Percentiles rank a stretch among this genome's conserved stretches.
Conservation (phyloP, 2,329 filamentous ascomycete genomes). For the Fusarium setosum region DNA sequence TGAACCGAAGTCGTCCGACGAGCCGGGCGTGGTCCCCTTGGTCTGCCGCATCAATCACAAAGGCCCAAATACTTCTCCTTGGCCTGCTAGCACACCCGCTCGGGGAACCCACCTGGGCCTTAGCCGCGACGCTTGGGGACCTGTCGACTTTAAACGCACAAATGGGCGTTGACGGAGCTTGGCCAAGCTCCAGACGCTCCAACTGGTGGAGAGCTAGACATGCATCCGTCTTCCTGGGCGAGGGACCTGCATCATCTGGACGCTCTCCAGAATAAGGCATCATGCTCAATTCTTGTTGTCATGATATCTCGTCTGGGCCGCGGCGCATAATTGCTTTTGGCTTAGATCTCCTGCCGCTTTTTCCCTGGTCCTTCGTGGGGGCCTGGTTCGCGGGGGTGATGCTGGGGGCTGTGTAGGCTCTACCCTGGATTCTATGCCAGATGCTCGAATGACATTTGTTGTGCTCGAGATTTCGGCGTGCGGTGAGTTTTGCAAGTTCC, state of each 20-base stretch:
- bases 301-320: conserved; percentile 5
- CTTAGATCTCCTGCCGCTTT: conserved; percentile 26
- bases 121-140: conserved; percentile 8
- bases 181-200: neutral
- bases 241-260: conserved; percentile 27
- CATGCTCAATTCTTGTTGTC: conserved; percentile 2
- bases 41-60: conserved; percentile 43
- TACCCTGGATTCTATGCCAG: conserved; percentile 6
- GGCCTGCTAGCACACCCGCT: neutral
- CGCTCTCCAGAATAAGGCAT: conserved; percentile 9
- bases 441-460: conserved; percentile 1
- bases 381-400: conserved; percentile 32
- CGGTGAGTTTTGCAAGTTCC: conserved; percentile 8
- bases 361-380: neutral
- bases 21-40: conserved; percentile 2
- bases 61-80: conserved; percentile 5
- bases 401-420: conserved; percentile 2
- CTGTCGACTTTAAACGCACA: conserved; percentile 40
- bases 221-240: neutral
- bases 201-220: neutral
- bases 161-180: conserved; percentile 33
- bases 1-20: conserved; percentile 21
- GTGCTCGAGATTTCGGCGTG: conserved; percentile 1
- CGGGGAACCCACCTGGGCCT: conserved; percentile 7
- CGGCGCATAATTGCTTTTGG: conserved; percentile 28